A percentile compares a stretch with the other conserved stretches of the same genome.
Conservation (phyloP, 1,139 yeast species). For the Candida neerlandica region DNA sequence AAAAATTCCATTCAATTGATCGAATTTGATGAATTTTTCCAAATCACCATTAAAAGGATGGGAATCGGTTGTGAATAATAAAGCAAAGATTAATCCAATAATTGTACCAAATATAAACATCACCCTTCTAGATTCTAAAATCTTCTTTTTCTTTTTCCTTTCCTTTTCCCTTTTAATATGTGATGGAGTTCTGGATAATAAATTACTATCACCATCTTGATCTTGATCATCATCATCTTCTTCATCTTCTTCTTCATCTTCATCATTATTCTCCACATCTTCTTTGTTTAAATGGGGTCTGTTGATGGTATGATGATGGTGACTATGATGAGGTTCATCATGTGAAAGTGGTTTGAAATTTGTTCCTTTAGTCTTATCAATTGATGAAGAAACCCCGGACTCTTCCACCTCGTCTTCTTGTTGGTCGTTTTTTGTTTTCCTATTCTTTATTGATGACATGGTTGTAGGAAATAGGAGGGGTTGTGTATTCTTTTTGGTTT, state of each 20-base stretch:
- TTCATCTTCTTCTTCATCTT: neutral
- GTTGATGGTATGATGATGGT: conserved; percentile 5
- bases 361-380: neutral
- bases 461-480: neutral
- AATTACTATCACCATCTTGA: neutral
- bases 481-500: neutral
- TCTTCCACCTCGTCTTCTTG: neutral
- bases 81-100: conserved; percentile 67
- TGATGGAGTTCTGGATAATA: neutral
- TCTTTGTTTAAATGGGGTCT: neutral
- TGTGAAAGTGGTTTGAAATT: conserved; percentile 3
- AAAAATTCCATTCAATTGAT: conserved; percentile 48
- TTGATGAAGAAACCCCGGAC: neutral
- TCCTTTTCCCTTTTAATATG: neutral
- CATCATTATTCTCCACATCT: neutral
- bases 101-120: conserved; percentile 62
- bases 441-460: conserved; percentile 3
- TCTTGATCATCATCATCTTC: neutral
- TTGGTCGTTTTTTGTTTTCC: neutral
- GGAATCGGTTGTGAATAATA: conserved; percentile 57
- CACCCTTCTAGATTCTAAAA: conserved; percentile 48
- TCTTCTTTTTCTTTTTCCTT: conserved; percentile 19
- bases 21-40: conserved; percentile 60
- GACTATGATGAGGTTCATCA: conserved; percentile 9
- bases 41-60: conserved; percentile 46